Conservation (phyloP, 176 grass and related monocot genomes). For the Rhynchospora pubera region DNA sequence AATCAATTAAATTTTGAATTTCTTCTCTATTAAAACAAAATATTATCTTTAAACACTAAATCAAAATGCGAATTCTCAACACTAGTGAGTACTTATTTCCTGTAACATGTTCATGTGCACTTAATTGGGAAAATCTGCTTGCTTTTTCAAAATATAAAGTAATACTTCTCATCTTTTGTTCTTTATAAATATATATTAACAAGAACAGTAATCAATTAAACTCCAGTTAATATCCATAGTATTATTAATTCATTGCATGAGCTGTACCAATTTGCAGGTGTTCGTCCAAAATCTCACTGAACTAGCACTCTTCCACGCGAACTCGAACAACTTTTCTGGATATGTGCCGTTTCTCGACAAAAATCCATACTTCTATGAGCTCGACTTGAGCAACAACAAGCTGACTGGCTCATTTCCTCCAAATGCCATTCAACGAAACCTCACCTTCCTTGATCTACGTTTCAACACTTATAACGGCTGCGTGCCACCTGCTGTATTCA, state of each 20-base stretch:
- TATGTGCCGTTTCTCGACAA: slow-evolving; percentile 14
- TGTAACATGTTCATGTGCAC: background rate
- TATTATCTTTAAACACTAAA: no score
- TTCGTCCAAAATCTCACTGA: slow-evolving; percentile 53
- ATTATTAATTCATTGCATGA: background rate
- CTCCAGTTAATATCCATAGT: background rate
- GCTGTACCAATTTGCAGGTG: background rate
- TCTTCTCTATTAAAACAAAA: no score
- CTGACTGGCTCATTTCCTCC: slow-evolving; percentile 34
- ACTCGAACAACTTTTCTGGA: slow-evolving; percentile 64
- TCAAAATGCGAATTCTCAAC: no score
- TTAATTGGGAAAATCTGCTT: background rate
- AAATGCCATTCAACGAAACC: slow-evolving; percentile 40
- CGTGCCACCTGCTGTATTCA: slow-evolving; percentile 44
- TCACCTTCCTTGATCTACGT: slow-evolving; percentile 81
- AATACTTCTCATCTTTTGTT: background rate
- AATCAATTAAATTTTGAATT: no score
- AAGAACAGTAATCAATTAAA: background rate
- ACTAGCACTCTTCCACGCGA: slow-evolving; percentile 92
- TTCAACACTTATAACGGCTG: slow-evolving; percentile 46
- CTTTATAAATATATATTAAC: background rate
- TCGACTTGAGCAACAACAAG: slow-evolving; percentile 88
- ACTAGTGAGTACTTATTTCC: background rate
- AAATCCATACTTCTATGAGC: slow-evolving; percentile 78
- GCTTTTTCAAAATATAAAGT: background rate